Evolutionary conservation across 2,329 filamentous ascomycete species (phyloP), one percentile per base, ranked within the genome.

Genomic region (Aspergillus sp.): DNA sequence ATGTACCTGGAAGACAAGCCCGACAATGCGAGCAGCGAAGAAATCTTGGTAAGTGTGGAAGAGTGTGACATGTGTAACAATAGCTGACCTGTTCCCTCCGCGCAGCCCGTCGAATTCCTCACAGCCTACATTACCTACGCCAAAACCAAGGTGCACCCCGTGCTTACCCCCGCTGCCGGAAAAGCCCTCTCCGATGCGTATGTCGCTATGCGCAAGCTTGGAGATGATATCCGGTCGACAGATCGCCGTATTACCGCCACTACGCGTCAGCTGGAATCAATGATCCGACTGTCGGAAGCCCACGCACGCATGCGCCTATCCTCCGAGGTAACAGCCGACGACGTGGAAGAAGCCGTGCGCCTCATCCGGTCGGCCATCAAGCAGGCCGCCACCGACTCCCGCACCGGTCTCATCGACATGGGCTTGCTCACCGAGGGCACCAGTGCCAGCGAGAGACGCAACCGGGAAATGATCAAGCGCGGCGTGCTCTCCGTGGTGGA

Each of bases 181-280:
- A 83, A 88, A 63, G 92, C 93, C 54, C 88, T 99, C 3, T 89
- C 96, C 1, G 85, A 91, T 45, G 87, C 92, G 30, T 99, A 99
- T 73, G 91, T 98, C 49, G 90, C 90, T 62, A 97, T 99, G 92
- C 92, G 95, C 66, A 91, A 93, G 72, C 87, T 99, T 0, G 95
- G 95, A 50, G 89, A 92, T 68, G 90, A 93, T 69, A 89, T 94
- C 38, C 91, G 94, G 52, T 85, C 92, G 2, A 87, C 91, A 3
- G 96, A 99, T 78, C 94, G 96, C 77, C 91, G 95, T 67, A 99
- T 99, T 79, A 99, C 95, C 0, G 95, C 95, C 43, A 99, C 95
- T 3, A 99, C 96, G 0, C 87, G 95, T 73, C 95, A 99, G 78
- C 84, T 99, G 5, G 96, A 99, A 79, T 95, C 90, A 49, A 99